Conservation (phyloP, 352 stramenopile species). For the Phytophthora lateralis region DNA sequence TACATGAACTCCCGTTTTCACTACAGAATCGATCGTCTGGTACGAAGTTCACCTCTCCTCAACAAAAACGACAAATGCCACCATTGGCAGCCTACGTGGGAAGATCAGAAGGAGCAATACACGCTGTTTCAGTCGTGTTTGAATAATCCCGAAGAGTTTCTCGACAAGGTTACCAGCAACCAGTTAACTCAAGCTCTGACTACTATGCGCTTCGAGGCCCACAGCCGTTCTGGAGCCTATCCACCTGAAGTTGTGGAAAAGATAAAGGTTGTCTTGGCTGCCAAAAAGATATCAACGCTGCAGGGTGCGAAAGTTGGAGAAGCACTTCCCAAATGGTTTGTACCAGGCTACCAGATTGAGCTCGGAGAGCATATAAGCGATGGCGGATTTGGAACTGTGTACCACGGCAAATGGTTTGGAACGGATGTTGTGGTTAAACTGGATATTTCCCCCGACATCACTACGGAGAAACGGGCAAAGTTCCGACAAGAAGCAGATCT, state of each 20-base stretch:
- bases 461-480: neutral
- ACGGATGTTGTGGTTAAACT: conserved; percentile 2
- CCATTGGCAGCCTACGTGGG: neutral
- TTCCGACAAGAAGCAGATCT: conserved; percentile 5
- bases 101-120: neutral
- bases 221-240: neutral
- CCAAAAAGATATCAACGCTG: neutral
- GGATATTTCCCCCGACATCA: neutral
- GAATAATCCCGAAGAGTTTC: neutral
- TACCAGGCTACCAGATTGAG: neutral
- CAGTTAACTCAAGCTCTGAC: neutral
- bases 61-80: neutral
- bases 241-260: neutral
- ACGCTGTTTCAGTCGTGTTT: neutral
- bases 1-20: neutral
- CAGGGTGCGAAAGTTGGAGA: neutral
- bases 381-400: conserved; percentile 1
- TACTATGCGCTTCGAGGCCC: neutral
- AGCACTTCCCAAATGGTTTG: neutral
- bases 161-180: neutral
- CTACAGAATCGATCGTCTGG: neutral
- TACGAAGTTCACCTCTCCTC: neutral
- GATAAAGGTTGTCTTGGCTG: neutral
- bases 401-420: conserved; percentile 1
- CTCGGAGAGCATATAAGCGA: neutral